These are phyloP conservation scores for Pholiota microspora DNA, from an alignment of 768 basidiomycete genomes.

Conservation along the genomic window DNA sequence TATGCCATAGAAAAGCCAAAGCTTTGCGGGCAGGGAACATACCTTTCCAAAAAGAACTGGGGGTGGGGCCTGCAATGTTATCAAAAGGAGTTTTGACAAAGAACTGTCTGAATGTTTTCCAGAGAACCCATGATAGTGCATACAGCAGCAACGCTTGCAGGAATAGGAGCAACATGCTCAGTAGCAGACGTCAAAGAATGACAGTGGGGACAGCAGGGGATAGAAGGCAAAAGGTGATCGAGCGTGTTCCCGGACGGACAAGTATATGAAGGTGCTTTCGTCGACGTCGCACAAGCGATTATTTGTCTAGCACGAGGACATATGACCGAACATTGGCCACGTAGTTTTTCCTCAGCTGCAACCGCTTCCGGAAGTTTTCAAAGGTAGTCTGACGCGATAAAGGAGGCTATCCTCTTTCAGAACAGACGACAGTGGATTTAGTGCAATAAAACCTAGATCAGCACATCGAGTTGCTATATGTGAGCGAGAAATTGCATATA, in stretches of 20 bases:
- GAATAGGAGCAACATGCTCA: slow-evolving; percentile 1
- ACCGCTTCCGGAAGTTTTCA: not conserved
- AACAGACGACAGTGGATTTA: not conserved
- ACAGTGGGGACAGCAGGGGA: not conserved
- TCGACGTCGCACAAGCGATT: no score
- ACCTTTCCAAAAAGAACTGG: slow-evolving; percentile 34
- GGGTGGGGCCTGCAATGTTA: slow-evolving; percentile 38
- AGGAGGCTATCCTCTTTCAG: not conserved
- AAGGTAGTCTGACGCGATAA: not conserved
- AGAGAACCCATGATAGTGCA: slow-evolving; percentile 18
- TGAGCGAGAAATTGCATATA: not conserved
- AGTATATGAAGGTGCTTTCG: not conserved
- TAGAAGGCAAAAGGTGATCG: no score
- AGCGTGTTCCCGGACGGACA: not conserved
- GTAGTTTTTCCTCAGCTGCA: not conserved
- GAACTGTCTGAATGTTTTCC: slow-evolving; percentile 18
- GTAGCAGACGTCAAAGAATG: not conserved
- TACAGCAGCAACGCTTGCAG: slow-evolving; percentile 6
- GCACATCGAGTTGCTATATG: not conserved
- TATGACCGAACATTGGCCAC: not conserved
- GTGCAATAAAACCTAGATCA: not conserved
- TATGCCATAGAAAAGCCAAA: not conserved
- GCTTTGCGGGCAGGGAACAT: not conserved
- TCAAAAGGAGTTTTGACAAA: slow-evolving; percentile 25
- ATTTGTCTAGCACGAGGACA: not conserved